These are phyloP conservation scores for Dendrostoma leiphaemia DNA, from an alignment of 2,329 filamentous ascomycete species.

Conservation along the genomic window DNA sequence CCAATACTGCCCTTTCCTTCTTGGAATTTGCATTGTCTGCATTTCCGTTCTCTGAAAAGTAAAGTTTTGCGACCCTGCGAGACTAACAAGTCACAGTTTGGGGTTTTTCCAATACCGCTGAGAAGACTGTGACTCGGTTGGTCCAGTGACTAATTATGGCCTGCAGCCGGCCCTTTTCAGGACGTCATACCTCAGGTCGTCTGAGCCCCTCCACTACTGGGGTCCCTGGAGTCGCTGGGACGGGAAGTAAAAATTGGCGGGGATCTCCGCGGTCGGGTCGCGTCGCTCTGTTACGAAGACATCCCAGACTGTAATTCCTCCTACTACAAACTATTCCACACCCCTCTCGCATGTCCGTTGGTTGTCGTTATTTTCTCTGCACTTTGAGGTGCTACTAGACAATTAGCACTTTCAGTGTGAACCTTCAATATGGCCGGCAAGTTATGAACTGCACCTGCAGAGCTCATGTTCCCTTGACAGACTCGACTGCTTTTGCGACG, in stretches of 20 bases:
- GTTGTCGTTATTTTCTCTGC: not conserved
- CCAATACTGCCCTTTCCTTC: not conserved
- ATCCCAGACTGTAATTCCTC: not conserved
- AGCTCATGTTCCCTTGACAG: not conserved
- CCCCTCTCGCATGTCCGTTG: not conserved
- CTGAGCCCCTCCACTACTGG: constrained; percentile 4
- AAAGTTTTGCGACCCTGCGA: not conserved
- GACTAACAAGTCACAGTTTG: not conserved
- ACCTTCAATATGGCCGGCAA: constrained; percentile 21
- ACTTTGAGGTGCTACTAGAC: not conserved
- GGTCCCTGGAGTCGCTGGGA: constrained; percentile 5
- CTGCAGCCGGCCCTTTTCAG: not conserved
- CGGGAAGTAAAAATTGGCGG: constrained; percentile 15
- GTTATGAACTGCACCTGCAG: not conserved
- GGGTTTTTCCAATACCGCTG: not conserved
- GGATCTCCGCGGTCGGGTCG: constrained; percentile 4
- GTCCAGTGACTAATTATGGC: not conserved
- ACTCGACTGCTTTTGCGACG: not conserved
- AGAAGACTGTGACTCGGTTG: not conserved
- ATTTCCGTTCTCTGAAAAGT: not conserved
- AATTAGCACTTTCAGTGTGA: not conserved
- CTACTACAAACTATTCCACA: no score
- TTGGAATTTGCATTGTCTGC: not conserved
- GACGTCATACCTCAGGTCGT: constrained; percentile 8
- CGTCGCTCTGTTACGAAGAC: not conserved